phyloP scores from a whole-genome alignment of 2,329 filamentous ascomycete species.

The Pestalotiopsis sp. region DNA sequence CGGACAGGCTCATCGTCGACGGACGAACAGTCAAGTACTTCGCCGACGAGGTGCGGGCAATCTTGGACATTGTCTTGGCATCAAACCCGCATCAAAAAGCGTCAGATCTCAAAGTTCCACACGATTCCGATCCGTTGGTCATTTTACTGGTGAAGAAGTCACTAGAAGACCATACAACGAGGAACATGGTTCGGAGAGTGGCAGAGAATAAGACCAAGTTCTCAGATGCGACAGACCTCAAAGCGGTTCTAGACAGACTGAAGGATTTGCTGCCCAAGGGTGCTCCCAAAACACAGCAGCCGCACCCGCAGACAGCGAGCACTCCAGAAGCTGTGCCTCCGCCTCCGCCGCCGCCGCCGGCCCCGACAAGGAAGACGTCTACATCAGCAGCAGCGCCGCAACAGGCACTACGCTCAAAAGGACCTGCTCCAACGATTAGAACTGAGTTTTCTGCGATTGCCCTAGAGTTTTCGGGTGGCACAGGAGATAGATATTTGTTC shows the following conservation, averaged over 20 bases:
- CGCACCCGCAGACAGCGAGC: slow-evolving; percentile 29
- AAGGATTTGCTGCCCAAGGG: slow-evolving; percentile 44
- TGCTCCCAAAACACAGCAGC: slow-evolving; percentile 25
- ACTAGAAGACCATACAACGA: slow-evolving; percentile 52
- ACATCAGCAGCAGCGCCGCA: slow-evolving; percentile 35
- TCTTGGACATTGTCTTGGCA: slow-evolving; percentile 59
- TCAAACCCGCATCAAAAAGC: slow-evolving; percentile 62
- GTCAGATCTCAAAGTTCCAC: slow-evolving; percentile 53
- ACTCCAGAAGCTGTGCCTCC: slow-evolving; percentile 36
- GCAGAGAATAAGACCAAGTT: slow-evolving; percentile 53
- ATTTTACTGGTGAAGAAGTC: slow-evolving; percentile 60
- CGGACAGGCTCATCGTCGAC: slow-evolving; percentile 57
- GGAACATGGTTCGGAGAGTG: slow-evolving; percentile 56
- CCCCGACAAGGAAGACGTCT: slow-evolving; percentile 30
- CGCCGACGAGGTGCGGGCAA: slow-evolving; percentile 59
- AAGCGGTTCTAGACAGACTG: slow-evolving; percentile 52
- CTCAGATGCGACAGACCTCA: slow-evolving; percentile 57
- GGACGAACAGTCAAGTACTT: slow-evolving; percentile 61
- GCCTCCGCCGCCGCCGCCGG: slow-evolving; percentile 17
- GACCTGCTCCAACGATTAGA: slow-evolving; percentile 54
- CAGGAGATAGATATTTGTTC: slow-evolving; percentile 76
- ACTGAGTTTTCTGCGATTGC: slow-evolving; percentile 68
- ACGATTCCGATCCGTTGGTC: slow-evolving; percentile 57
- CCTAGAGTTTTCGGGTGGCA: slow-evolving; percentile 68
- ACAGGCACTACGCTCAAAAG: slow-evolving; percentile 63